Evolutionary conservation across 495 filamentous ascomycete species (phyloP).

Genomic region (Penicillium lividum): DNA sequence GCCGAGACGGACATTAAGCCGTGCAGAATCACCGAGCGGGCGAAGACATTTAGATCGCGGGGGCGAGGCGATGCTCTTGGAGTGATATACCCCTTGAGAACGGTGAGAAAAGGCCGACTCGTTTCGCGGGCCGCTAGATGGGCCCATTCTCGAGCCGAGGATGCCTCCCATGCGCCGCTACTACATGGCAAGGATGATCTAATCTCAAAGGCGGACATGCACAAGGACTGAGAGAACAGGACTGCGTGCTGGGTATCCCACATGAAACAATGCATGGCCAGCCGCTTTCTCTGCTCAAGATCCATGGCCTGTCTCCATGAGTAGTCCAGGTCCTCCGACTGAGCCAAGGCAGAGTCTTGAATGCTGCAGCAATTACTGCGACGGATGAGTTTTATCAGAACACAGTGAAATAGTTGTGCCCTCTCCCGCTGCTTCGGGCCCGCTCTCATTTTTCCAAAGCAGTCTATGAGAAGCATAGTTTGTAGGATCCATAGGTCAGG

Average conservation of each 20-base stretch:
- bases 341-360: slow-evolving; percentile 31
- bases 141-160: slow-evolving; percentile 48
- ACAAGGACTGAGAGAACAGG: slow-evolving; percentile 57
- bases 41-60: slow-evolving; percentile 48
- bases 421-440: slow-evolving; percentile 57
- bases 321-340: slow-evolving; percentile 32
- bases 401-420: slow-evolving; percentile 56
- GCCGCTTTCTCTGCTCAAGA: slow-evolving; percentile 54
- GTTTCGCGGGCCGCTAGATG: slow-evolving; percentile 30
- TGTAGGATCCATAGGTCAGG: slow-evolving; percentile 56
- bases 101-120: slow-evolving; percentile 41
- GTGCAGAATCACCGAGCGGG: slow-evolving; percentile 50
- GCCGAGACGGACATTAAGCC: slow-evolving; percentile 58
- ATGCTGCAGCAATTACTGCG: slow-evolving; percentile 54
- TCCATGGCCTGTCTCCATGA: slow-evolving; percentile 52
- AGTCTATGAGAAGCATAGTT: slow-evolving; percentile 58
- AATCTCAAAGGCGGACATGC: slow-evolving; percentile 60
- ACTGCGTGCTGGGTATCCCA: slow-evolving; percentile 61
- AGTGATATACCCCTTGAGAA: slow-evolving; percentile 54
- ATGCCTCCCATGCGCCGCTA: slow-evolving; percentile 51
- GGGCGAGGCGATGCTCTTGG: slow-evolving; percentile 31
- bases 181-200: slow-evolving; percentile 49
- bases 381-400: slow-evolving; percentile 59
- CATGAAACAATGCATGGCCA: slow-evolving; percentile 59
- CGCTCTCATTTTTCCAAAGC: slow-evolving; percentile 58